phyloP scores from a whole-genome alignment of 129 eudicot species.

The Saussurea involucrata region DNA sequence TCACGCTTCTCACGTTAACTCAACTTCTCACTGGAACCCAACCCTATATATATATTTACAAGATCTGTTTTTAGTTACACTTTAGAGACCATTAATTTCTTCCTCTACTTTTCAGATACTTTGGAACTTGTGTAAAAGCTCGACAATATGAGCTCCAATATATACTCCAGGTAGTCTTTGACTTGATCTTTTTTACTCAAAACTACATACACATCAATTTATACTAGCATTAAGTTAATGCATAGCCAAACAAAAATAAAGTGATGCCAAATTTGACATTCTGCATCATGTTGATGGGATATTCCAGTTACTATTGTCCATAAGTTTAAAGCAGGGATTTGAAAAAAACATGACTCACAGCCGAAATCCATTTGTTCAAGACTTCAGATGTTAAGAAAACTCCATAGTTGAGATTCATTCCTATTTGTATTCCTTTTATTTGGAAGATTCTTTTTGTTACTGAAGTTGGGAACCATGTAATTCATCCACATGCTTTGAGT shows the following conservation, averaged over 20 bases:
- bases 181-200: background rate
- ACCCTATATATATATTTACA: background rate
- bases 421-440: background rate
- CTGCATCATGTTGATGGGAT: background rate
- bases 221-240: background rate
- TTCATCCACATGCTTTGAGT: background rate
- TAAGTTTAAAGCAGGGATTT: background rate
- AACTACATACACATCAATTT: background rate
- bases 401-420: background rate
- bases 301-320: background rate
- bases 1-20: too few relatives aligned
- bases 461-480: background rate
- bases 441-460: background rate
- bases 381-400: background rate
- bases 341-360: background rate
- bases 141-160: slow-evolving; percentile 93
- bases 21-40: too few relatives aligned
- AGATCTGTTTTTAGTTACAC: background rate
- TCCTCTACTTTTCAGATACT: slow-evolving; percentile 45
- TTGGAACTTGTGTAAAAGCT: slow-evolving; percentile 61
- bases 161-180: slow-evolving; percentile 70
- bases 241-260: background rate
- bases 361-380: background rate
- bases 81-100: background rate
- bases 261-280: background rate